A percentile compares a stretch with the other conserved stretches of the same genome.
Conservation (phyloP, 2,329 filamentous ascomycete species). For the Magnaporthiopsis incrustans region DNA sequence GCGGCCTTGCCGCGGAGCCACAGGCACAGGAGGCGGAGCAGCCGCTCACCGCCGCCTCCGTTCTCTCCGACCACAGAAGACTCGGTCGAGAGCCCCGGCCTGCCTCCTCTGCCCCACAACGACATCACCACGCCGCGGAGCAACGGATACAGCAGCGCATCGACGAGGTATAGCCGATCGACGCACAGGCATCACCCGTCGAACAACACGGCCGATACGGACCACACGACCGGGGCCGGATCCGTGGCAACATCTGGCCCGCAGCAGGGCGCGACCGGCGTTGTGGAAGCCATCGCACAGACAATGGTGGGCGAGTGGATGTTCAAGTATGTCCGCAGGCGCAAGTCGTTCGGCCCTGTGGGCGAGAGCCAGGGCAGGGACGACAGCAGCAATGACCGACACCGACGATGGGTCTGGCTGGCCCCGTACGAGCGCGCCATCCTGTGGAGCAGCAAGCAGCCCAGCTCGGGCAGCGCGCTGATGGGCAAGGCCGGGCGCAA, state of each 20-base stretch:
- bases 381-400: slow-evolving; percentile 67
- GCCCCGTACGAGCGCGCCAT: slow-evolving; percentile 93
- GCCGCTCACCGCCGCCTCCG: slow-evolving; percentile 51
- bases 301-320: slow-evolving; percentile 99
- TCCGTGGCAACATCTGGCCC: slow-evolving; percentile 43
- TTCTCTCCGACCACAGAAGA: slow-evolving; percentile 56
- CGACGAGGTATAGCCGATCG: slow-evolving; percentile 30
- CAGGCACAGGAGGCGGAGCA: slow-evolving; percentile 32
- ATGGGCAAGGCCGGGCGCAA: slow-evolving; percentile 94
- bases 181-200: slow-evolving; percentile 53
- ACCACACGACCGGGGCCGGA: slow-evolving; percentile 33
- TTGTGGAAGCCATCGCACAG: slow-evolving; percentile 94
- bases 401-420: slow-evolving; percentile 98
- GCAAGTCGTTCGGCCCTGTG: slow-evolving; percentile 64
- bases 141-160: slow-evolving; percentile 27
- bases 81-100: slow-evolving; percentile 50
- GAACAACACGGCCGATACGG: slow-evolving; percentile 44
- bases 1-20: slow-evolving; percentile 56
- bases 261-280: slow-evolving; percentile 58
- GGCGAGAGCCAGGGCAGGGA: slow-evolving; percentile 66
- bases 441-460: slow-evolving; percentile 98
- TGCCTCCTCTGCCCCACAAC: slow-evolving; percentile 68
- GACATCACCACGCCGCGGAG: slow-evolving; percentile 57
- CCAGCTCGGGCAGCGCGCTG: slow-evolving; percentile 75
- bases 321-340: slow-evolving; percentile 81